Percentiles rank a stretch among this genome's conserved stretches.
Conservation (phyloP, 192 early-diverging fungal genomes). For the Backusella tuberculispora region DNA sequence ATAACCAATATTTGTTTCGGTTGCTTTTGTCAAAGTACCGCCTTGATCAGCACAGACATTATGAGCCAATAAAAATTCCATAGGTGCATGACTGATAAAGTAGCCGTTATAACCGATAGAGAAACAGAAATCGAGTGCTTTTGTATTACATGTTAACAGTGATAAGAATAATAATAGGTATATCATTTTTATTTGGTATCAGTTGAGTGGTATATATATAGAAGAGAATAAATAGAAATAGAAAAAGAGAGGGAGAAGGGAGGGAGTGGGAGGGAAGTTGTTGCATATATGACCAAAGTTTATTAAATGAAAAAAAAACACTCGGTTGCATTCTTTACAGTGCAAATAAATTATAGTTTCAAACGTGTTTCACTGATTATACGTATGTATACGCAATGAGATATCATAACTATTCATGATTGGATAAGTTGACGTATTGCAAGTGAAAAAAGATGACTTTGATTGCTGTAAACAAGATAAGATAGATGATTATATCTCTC, state of each 20-base stretch:
- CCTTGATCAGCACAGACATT: constrained; percentile 3
- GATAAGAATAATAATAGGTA: background rate
- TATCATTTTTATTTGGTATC: background rate
- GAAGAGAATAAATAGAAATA: no score
- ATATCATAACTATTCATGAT: background rate
- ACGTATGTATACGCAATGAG: background rate
- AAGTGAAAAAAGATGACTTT: background rate
- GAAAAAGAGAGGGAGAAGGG: no score
- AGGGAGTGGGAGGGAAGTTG: no score
- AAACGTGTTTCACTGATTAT: background rate
- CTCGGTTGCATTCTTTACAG: background rate
- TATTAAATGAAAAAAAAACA: no score
- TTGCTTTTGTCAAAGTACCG: background rate
- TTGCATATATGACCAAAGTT: no score
- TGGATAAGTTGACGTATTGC: background rate
- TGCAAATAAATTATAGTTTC: background rate
- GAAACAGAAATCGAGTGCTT: background rate
- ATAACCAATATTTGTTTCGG: background rate
- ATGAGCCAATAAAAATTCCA: constrained; percentile 1
- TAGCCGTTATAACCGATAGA: background rate
- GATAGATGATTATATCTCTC: no score
- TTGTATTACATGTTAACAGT: background rate
- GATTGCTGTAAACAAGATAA: no score
- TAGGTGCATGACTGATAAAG: background rate
- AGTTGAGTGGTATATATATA: no score